These are phyloP conservation scores for Setomelanomma holmii DNA, from an alignment of 2,329 filamentous ascomycete species.

Conservation along the genomic window DNA sequence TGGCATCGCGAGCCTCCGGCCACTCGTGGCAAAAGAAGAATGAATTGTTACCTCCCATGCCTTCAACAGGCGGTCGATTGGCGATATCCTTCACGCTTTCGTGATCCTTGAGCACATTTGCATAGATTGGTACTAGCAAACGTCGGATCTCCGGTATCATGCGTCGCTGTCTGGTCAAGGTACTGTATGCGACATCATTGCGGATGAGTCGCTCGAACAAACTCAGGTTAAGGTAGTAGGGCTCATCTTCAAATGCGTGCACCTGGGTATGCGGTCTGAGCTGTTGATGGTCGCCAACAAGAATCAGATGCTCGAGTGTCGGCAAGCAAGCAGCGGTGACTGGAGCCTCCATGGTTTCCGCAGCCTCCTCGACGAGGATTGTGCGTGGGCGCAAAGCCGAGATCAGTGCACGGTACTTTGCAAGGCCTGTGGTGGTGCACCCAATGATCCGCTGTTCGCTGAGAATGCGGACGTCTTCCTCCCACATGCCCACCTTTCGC, in stretches of 20 bases:
- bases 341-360: conserved; percentile 74
- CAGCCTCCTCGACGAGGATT: conserved; percentile 80
- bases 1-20: conserved; percentile 68
- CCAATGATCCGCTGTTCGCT: conserved; percentile 62
- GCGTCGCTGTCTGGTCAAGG: conserved; percentile 72
- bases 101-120: conserved; percentile 64
- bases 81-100: conserved; percentile 55
- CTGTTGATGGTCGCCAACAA: conserved; percentile 83
- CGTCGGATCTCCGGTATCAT: conserved; percentile 74
- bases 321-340: conserved; percentile 67
- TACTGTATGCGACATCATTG: conserved; percentile 68
- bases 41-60: conserved; percentile 67
- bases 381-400: conserved; percentile 70
- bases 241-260: conserved; percentile 63
- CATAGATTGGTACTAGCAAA: conserved; percentile 68
- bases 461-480: conserved; percentile 60
- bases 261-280: conserved; percentile 73
- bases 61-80: conserved; percentile 62
- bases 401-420: conserved; percentile 78
- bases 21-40: conserved; percentile 72
- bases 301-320: conserved; percentile 68
- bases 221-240: conserved; percentile 74
- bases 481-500: conserved; percentile 65
- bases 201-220: conserved; percentile 81
- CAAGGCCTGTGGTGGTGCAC: conserved; percentile 80